Conservation (phyloP, 1,139 yeast species). For the Diutina ranongensis region DNA sequence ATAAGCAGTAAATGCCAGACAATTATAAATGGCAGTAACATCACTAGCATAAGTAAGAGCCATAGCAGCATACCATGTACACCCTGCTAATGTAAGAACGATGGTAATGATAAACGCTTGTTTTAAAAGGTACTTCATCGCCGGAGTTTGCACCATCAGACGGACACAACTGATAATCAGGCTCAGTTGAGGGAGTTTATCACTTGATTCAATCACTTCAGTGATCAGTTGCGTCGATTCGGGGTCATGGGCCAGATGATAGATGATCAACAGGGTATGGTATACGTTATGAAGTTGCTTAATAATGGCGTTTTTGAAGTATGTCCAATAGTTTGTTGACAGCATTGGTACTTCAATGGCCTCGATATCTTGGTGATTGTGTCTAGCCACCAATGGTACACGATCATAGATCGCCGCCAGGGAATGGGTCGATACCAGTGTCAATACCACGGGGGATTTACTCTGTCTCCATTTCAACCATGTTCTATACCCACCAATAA, state of each 20-base stretch:
- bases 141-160: conserved; percentile 29
- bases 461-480: conserved; percentile 14
- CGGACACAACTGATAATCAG: conserved; percentile 25
- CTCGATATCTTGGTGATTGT: neutral
- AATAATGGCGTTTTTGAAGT: conserved; percentile 30
- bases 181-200: conserved; percentile 27
- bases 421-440: neutral
- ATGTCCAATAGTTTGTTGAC: conserved; percentile 15
- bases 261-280: conserved; percentile 40
- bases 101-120: conserved; percentile 36
- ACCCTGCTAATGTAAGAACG: conserved; percentile 65
- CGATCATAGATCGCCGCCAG: conserved; percentile 9
- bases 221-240: conserved; percentile 28
- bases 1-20: conserved; percentile 82
- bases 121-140: conserved; percentile 36
- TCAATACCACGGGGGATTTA: neutral
- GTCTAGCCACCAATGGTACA: conserved; percentile 9
- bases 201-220: conserved; percentile 27
- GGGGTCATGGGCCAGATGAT: conserved; percentile 27
- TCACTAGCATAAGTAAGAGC: conserved; percentile 73
- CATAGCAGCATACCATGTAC: conserved; percentile 83
- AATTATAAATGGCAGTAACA: conserved; percentile 82
- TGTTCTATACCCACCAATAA: conserved; percentile 35
- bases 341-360: conserved; percentile 7
- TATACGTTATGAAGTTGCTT: conserved; percentile 40